A percentile compares a stretch with the other conserved stretches of the same genome.
These are phyloP conservation scores for Solioccasus polychromus DNA, from an alignment of 768 basidiomycete species.

Conservation along the genomic window DNA sequence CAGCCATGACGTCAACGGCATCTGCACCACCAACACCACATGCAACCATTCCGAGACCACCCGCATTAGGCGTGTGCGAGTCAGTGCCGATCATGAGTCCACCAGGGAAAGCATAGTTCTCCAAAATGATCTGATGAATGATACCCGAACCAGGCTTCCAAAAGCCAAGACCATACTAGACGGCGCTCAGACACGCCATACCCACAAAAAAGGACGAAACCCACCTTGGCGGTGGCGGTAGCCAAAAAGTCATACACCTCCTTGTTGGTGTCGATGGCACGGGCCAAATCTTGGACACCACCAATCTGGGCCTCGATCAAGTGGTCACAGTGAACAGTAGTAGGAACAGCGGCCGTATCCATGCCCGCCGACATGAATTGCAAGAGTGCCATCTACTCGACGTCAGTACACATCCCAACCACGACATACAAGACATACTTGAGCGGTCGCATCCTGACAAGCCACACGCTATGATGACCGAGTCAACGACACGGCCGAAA, in stretches of 20 bases:
- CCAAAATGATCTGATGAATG: constrained; percentile 98
- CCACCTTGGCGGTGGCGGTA: constrained; percentile 88
- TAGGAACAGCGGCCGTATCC: constrained; percentile 95
- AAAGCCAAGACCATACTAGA: constrained; percentile 95
- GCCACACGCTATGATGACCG: constrained; percentile 63
- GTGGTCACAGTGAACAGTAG: constrained; percentile 99
- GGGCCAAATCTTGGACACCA: constrained; percentile 88
- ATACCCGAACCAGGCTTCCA: constrained; percentile 99
- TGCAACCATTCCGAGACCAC: constrained; percentile 98
- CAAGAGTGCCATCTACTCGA: constrained; percentile 89
- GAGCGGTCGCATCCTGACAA: constrained; percentile 89
- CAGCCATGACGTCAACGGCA: constrained; percentile 99
- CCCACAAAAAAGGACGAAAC: constrained; percentile 11
- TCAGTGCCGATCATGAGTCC: constrained; percentile 99
- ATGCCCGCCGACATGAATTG: constrained; percentile 99
- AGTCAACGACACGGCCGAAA: too few species aligned
- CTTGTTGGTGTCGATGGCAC: constrained; percentile 91
- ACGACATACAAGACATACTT: constrained; percentile 41
- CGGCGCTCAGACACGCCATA: background rate
- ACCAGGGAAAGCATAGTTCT: constrained; percentile 99
- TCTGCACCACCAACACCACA: constrained; percentile 99
- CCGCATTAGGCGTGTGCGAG: constrained; percentile 98
- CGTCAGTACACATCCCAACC: constrained; percentile 19
- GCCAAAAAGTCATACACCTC: constrained; percentile 99
- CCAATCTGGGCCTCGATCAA: constrained; percentile 97